These are phyloP conservation scores for Starmera stellimalicola DNA, from an alignment of 1,139 yeast species.

Conservation along the genomic window DNA sequence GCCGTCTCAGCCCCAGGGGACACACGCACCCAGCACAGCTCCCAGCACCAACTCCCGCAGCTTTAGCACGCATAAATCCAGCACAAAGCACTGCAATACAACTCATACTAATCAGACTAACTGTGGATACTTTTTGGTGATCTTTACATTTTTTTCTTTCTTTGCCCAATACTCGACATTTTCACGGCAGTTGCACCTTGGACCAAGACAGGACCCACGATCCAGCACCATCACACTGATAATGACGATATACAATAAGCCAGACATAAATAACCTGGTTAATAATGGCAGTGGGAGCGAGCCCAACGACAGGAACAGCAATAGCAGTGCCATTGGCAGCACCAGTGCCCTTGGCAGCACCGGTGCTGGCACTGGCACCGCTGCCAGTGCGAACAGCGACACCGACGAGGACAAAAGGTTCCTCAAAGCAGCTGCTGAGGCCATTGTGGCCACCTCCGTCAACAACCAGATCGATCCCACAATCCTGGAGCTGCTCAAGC, in stretches of 20 bases:
- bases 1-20: too few relatives aligned
- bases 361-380: not conserved
- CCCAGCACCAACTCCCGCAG: too few relatives aligned
- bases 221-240: too few relatives aligned
- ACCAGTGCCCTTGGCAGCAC: not conserved
- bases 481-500: slow-evolving; percentile 17
- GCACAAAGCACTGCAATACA: too few relatives aligned
- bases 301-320: not conserved
- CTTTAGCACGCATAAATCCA: too few relatives aligned
- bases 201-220: too few relatives aligned
- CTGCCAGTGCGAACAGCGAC: not conserved
- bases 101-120: too few relatives aligned
- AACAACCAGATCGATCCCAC: slow-evolving; percentile 20
- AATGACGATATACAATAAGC: not conserved
- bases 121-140: too few relatives aligned
- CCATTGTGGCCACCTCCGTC: slow-evolving; percentile 21
- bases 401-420: slow-evolving; percentile 20
- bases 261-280: not conserved
- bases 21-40: too few relatives aligned
- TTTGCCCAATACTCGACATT: too few relatives aligned
- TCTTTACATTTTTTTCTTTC: too few relatives aligned
- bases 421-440: slow-evolving; percentile 20
- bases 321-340: not conserved
- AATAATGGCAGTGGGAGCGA: not conserved
- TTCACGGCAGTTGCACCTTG: too few relatives aligned